phyloP scores from a whole-genome alignment of 2,329 filamentous ascomycete genomes.

The Pseudogymnoascus sp. region DNA sequence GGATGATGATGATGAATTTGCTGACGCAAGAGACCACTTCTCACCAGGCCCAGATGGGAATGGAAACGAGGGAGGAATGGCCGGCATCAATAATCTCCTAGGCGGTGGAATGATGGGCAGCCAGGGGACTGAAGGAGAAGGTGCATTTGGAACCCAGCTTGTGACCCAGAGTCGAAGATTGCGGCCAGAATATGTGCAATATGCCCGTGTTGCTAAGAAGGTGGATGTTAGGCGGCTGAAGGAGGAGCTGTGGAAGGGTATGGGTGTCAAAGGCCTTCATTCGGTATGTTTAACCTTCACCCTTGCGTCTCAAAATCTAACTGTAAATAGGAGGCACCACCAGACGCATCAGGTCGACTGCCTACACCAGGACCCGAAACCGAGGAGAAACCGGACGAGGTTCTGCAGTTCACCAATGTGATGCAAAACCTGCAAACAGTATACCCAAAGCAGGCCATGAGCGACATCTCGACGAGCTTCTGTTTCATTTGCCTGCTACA shows the following conservation, averaged over 20 bases:
- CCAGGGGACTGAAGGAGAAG: slow-evolving; percentile 32
- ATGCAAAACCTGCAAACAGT: slow-evolving; percentile 84
- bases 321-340: slow-evolving; percentile 17
- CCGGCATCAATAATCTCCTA: slow-evolving; percentile 44
- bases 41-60: slow-evolving; percentile 54
- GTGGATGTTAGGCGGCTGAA: slow-evolving; percentile 62
- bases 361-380: slow-evolving; percentile 33
- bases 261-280: slow-evolving; percentile 47
- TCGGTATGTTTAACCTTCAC: slow-evolving; percentile 33
- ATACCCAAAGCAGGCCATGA: slow-evolving; percentile 78
- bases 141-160: slow-evolving; percentile 56
- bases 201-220: slow-evolving; percentile 63
- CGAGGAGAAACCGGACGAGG: slow-evolving; percentile 38
- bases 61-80: slow-evolving; percentile 38
- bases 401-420: slow-evolving; percentile 78
- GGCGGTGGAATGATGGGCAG: slow-evolving; percentile 44
- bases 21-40: slow-evolving; percentile 73
- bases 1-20: slow-evolving; percentile 64
- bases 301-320: slow-evolving; percentile 13
- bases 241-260: slow-evolving; percentile 63
- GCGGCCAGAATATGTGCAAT: slow-evolving; percentile 63
- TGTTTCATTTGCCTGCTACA: slow-evolving; percentile 84
- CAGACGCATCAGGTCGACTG: slow-evolving; percentile 24
- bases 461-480: slow-evolving; percentile 86
- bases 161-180: slow-evolving; percentile 58